Evolutionary conservation across 768 basidiomycete species (phyloP).

Genomic region (Calvatia gigantea): DNA sequence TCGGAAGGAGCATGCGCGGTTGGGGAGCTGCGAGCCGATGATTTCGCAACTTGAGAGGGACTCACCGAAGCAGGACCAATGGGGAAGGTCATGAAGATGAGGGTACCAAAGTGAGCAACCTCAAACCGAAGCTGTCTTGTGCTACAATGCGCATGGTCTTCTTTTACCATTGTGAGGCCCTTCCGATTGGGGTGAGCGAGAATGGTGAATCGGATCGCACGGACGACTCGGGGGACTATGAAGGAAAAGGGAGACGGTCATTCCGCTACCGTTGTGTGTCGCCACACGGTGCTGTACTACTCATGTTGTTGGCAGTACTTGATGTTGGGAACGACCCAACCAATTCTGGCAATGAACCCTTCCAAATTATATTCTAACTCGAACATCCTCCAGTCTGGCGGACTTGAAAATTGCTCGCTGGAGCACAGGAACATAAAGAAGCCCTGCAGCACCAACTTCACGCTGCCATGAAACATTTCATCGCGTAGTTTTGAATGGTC

Average conservation of each 20-base stretch:
- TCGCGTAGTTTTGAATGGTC: constrained; percentile 5
- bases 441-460: constrained; percentile 1
- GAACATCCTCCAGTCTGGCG: neutral
- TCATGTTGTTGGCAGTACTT: neutral
- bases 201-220: neutral
- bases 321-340: neutral
- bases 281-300: neutral
- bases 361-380: neutral
- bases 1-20: neutral
- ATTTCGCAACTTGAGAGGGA: neutral
- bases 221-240: neutral
- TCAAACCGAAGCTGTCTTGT: neutral
- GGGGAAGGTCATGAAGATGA: neutral
- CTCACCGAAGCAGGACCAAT: neutral
- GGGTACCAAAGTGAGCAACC: neutral
- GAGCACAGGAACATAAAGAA: neutral
- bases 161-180: too few relatives aligned
- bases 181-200: neutral
- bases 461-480: constrained; percentile 7
- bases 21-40: neutral
- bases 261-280: neutral
- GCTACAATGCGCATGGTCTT: too few relatives aligned
- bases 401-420: neutral
- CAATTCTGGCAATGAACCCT: neutral
- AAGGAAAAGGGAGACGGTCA: neutral